Percentiles rank a stretch among this genome's conserved stretches.
Conservation (phyloP, 306 rosid genomes). For the Bauhinia variegata region DNA sequence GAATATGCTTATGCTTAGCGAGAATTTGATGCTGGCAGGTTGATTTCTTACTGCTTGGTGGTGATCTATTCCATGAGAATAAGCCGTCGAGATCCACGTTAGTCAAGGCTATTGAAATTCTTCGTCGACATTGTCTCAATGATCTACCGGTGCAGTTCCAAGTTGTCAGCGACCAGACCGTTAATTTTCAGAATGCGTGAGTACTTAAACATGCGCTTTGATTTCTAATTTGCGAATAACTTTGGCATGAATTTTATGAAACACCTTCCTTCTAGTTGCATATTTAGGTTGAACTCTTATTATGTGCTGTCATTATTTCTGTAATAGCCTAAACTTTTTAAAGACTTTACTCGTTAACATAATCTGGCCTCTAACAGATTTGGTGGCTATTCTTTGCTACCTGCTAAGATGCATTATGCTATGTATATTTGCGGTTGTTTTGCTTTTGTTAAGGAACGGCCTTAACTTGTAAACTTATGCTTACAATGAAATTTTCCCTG, state of each 20-base stretch:
- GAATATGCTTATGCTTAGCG: constrained; percentile 12
- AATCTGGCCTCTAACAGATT: too few relatives aligned
- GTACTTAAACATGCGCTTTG: constrained; percentile 21
- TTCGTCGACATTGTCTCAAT: constrained; percentile 83
- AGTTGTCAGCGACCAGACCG: constrained; percentile 96
- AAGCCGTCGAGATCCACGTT: constrained; percentile 90
- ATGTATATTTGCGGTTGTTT: neutral
- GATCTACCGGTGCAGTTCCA: constrained; percentile 89
- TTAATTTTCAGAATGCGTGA: constrained; percentile 77
- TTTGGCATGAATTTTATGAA: neutral
- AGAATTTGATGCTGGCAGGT: constrained; percentile 45
- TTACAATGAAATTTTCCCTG: too few relatives aligned
- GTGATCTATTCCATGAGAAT: constrained; percentile 96
- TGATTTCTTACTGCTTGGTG: constrained; percentile 80
- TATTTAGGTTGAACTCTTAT: too few relatives aligned
- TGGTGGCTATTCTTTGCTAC: too few relatives aligned
- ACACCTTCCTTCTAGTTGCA: too few relatives aligned
- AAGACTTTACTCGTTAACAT: too few relatives aligned
- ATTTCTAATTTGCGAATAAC: neutral
- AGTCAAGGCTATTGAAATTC: constrained; percentile 88
- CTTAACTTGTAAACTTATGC: neutral
- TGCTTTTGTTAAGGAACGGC: neutral
- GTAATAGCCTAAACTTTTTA: too few relatives aligned
- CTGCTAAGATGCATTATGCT: neutral
- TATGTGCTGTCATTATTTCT: too few relatives aligned